A percentile compares a stretch with the other conserved stretches of the same genome.
Conservation (phyloP, 2,329 filamentous ascomycete genomes). For the Alternaria burnsii region DNA sequence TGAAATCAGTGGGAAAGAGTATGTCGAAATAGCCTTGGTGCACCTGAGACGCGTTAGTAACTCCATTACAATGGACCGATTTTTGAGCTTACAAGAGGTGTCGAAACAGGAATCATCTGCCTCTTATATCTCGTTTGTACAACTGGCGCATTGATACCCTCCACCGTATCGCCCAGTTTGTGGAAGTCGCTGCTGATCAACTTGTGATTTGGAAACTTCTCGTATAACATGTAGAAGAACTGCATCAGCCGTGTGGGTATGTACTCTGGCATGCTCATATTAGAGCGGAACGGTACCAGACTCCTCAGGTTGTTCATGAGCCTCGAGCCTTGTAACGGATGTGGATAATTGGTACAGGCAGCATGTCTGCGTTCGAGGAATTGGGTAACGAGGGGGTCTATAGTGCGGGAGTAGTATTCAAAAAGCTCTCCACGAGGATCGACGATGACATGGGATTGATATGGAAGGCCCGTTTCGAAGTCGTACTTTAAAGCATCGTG, state of each 20-base stretch:
- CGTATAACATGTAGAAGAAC: constrained; percentile 91
- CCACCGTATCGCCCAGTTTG: constrained; percentile 80
- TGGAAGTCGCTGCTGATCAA: constrained; percentile 92
- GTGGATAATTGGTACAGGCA: constrained; percentile 69
- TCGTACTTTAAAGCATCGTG: constrained; percentile 96
- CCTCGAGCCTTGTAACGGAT: constrained; percentile 64
- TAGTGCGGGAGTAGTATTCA: constrained; percentile 84
- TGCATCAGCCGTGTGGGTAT: constrained; percentile 94
- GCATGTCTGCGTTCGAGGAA: constrained; percentile 86
- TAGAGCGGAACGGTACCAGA: constrained; percentile 74
- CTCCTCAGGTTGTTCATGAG: constrained; percentile 69
- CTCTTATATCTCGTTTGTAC: constrained; percentile 94
- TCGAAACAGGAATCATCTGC: constrained; percentile 86
- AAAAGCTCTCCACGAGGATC: constrained; percentile 87
- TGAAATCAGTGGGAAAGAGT: constrained; percentile 95
- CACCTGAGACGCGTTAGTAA: constrained; percentile 64
- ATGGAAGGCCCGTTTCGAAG: constrained; percentile 76
- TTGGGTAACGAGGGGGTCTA: constrained; percentile 83
- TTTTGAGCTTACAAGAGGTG: constrained; percentile 76
- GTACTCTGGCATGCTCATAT: constrained; percentile 86
- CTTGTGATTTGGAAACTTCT: constrained; percentile 88
- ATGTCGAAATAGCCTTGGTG: constrained; percentile 99
- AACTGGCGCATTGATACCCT: constrained; percentile 89
- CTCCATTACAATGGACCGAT: not conserved
- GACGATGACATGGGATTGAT: constrained; percentile 90